These are phyloP conservation scores for Fusarium napiforme DNA, from an alignment of 2,329 filamentous ascomycete genomes.

Conservation along the genomic window DNA sequence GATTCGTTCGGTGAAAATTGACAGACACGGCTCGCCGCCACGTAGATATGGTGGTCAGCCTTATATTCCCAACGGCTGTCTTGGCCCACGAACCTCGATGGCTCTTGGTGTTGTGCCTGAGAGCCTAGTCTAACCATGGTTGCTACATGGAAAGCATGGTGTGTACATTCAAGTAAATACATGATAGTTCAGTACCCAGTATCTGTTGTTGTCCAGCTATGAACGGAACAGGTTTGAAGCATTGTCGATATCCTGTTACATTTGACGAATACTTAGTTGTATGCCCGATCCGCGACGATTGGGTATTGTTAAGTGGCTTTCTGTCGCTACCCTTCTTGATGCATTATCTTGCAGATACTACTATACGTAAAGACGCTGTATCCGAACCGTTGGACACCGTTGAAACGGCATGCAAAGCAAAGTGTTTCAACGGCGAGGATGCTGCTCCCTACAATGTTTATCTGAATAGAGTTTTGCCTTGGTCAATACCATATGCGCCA, in stretches of 20 bases:
- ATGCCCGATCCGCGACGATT: not conserved
- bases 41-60: slow-evolving; percentile 11
- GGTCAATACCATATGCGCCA: slow-evolving; percentile 21
- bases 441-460: not conserved
- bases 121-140: slow-evolving; percentile 5
- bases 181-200: slow-evolving; percentile 1
- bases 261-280: not conserved
- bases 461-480: slow-evolving; percentile 16
- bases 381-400: slow-evolving; percentile 16
- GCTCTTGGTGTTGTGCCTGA: not conserved
- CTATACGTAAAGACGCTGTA: not conserved
- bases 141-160: slow-evolving; percentile 1
- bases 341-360: slow-evolving; percentile 18
- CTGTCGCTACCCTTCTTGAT: slow-evolving; percentile 23
- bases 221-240: not conserved
- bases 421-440: slow-evolving; percentile 1
- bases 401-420: slow-evolving; percentile 12
- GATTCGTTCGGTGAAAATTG: not conserved
- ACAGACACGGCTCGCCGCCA: slow-evolving; percentile 12
- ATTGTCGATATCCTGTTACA: slow-evolving; percentile 4
- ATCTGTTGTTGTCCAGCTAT: slow-evolving; percentile 6
- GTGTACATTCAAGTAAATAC: not conserved
- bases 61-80: not conserved
- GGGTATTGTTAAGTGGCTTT: slow-evolving; percentile 20
- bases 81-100: not conserved